Evolutionary conservation across 2,329 filamentous ascomycete genomes (phyloP).

Genomic region (Cladophialophora psammophila): DNA sequence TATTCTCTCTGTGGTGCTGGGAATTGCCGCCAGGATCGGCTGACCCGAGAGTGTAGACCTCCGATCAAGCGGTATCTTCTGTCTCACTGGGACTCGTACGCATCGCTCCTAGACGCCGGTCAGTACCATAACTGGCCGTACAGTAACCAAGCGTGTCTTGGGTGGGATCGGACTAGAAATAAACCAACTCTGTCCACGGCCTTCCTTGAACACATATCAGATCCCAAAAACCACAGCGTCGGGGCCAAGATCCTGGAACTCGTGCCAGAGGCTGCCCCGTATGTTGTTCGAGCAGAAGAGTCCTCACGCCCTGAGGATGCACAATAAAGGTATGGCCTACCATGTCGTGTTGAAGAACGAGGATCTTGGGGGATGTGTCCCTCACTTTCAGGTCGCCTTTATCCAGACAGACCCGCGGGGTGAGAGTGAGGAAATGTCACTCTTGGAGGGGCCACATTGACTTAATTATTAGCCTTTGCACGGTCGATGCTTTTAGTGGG

Average conservation of each 20-base stretch:
- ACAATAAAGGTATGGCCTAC: neutral
- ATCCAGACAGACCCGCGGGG: neutral
- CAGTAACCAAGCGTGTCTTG: neutral
- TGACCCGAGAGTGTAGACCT: neutral
- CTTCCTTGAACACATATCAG: neutral
- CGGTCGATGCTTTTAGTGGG: neutral
- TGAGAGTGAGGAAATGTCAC: neutral
- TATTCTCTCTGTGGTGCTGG: neutral
- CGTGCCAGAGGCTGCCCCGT: neutral
- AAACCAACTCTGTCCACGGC: neutral
- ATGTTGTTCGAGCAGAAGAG: neutral
- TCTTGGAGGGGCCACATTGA: neutral
- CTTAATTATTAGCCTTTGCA: neutral
- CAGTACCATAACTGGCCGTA: conserved; percentile 1
- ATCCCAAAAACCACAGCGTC: conserved; percentile 2
- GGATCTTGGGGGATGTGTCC: neutral
- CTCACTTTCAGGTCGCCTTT: neutral
- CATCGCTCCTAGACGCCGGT: neutral
- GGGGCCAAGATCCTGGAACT: neutral
- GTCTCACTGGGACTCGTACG: conserved; percentile 2
- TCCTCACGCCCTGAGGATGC: neutral
- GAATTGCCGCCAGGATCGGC: neutral
- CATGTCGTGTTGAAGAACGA: neutral
- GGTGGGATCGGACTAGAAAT: neutral
- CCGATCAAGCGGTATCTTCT: neutral